Percentiles rank a stretch among this genome's conserved stretches.
These are phyloP conservation scores for Trichoderma sp. DNA, from an alignment of 2,329 filamentous ascomycete genomes.

Conservation along the genomic window DNA sequence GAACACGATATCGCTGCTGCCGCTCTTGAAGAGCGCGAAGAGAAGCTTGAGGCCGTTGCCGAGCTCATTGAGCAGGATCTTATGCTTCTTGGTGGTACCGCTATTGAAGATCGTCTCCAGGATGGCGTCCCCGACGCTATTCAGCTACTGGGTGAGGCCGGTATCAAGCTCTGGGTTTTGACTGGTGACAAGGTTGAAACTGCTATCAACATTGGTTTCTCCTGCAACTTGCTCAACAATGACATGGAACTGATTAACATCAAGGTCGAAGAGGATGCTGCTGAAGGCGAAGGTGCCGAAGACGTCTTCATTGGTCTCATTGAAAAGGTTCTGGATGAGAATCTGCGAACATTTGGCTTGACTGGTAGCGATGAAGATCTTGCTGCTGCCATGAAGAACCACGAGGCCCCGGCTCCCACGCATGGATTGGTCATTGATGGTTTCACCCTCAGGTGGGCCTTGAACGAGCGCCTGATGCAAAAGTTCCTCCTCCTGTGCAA, in stretches of 20 bases:
- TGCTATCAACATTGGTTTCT: slow-evolving; percentile 99
- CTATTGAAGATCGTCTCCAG: slow-evolving; percentile 95
- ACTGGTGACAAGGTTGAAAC: slow-evolving; percentile 99
- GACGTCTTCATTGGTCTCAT: slow-evolving; percentile 60
- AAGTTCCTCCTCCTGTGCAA: slow-evolving; percentile 96
- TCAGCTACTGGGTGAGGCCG: slow-evolving; percentile 83
- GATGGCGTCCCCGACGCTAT: slow-evolving; percentile 98
- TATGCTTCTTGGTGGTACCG: slow-evolving; percentile 86
- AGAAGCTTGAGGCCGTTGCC: slow-evolving; percentile 87
- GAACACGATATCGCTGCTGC: slow-evolving; percentile 87
- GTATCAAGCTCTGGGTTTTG: slow-evolving; percentile 98
- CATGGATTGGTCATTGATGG: slow-evolving; percentile 95
- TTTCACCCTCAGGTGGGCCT: slow-evolving; percentile 85
- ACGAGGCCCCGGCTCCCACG: slow-evolving; percentile 82
- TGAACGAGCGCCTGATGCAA: slow-evolving; percentile 81
- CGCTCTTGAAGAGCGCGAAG: slow-evolving; percentile 82
- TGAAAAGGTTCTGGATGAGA: slow-evolving; percentile 72
- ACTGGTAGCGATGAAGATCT: slow-evolving; percentile 87
- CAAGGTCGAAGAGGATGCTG: slow-evolving; percentile 77
- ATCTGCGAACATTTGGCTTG: slow-evolving; percentile 74
- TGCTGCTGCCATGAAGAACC: slow-evolving; percentile 74
- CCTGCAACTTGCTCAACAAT: slow-evolving; percentile 95
- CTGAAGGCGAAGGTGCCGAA: slow-evolving; percentile 49
- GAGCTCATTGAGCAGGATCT: slow-evolving; percentile 91
- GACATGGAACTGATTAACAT: slow-evolving; percentile 96